These are phyloP conservation scores for Scedosporium boydii DNA, from an alignment of 2,329 filamentous ascomycete species.

Conservation along the genomic window DNA sequence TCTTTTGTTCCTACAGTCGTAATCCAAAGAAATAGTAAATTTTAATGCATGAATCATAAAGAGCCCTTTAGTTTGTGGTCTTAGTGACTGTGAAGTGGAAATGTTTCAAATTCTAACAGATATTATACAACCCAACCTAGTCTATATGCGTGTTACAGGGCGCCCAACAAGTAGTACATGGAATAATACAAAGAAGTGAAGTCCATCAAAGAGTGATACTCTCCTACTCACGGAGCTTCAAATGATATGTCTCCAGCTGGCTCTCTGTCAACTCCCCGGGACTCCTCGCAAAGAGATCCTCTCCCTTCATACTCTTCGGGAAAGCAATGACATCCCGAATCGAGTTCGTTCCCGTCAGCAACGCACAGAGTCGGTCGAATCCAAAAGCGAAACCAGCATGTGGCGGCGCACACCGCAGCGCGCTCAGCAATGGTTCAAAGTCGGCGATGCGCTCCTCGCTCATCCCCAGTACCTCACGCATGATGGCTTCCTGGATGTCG, in stretches of 20 bases:
- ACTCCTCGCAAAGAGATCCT: conserved; percentile 74
- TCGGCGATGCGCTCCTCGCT: conserved; percentile 60
- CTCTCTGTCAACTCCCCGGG: conserved; percentile 59
- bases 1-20: neutral
- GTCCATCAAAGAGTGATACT: neutral
- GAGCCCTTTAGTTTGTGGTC: neutral
- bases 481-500: conserved; percentile 72
- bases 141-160: neutral
- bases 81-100: neutral
- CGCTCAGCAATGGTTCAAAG: conserved; percentile 77
- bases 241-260: conserved; percentile 37
- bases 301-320: conserved; percentile 84
- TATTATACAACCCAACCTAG: neutral
- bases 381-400: conserved; percentile 91
- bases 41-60: neutral
- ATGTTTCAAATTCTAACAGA: neutral
- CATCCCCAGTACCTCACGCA: conserved; percentile 78
- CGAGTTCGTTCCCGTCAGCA: conserved; percentile 67
- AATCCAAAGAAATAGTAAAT: neutral
- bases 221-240: conserved; percentile 18
- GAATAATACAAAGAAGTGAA: neutral
- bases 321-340: conserved; percentile 95
- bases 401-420: conserved; percentile 74
- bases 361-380: conserved; percentile 76
- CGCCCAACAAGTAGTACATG: neutral